These are phyloP conservation scores for Thymus quinquecostatus DNA, from an alignment of 257 asterid genomes.

Conservation along the genomic window DNA sequence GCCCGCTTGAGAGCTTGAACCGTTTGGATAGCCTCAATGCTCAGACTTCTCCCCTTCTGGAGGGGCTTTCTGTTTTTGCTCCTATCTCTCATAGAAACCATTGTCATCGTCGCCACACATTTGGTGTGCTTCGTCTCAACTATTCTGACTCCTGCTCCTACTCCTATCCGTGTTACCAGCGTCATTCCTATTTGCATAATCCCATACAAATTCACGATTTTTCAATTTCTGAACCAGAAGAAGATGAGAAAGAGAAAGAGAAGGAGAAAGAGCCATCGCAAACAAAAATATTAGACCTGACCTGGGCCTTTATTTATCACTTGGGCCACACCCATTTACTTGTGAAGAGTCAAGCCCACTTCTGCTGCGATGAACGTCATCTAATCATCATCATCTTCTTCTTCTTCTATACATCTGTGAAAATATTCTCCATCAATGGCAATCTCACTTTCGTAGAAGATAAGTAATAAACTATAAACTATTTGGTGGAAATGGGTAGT, in stretches of 20 bases:
- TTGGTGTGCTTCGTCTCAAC: constrained; percentile 19
- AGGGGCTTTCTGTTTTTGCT: constrained; percentile 77
- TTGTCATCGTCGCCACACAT: constrained; percentile 18
- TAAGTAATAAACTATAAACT: neutral
- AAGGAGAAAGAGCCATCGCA: neutral
- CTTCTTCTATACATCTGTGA: neutral
- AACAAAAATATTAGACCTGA: too few species aligned
- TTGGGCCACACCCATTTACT: neutral
- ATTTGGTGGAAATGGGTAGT: constrained; percentile 41
- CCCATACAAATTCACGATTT: neutral
- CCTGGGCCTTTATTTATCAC: too few species aligned
- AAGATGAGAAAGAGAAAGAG: neutral
- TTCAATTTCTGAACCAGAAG: too few species aligned
- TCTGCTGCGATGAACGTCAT: constrained; percentile 4
- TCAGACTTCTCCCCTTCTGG: constrained; percentile 67
- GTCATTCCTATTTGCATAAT: neutral
- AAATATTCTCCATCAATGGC: neutral
- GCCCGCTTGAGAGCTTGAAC: constrained; percentile 76
- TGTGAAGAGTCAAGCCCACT: neutral
- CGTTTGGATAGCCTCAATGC: constrained; percentile 73
- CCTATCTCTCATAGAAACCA: constrained; percentile 63
- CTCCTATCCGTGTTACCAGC: constrained; percentile 19
- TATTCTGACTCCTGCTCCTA: neutral
- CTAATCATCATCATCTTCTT: constrained; percentile 2
- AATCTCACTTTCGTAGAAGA: neutral